Percentiles rank a stretch among this genome's conserved stretches.
phyloP scores from a whole-genome alignment of 257 asterid species.

The Capsicum chinense region DNA sequence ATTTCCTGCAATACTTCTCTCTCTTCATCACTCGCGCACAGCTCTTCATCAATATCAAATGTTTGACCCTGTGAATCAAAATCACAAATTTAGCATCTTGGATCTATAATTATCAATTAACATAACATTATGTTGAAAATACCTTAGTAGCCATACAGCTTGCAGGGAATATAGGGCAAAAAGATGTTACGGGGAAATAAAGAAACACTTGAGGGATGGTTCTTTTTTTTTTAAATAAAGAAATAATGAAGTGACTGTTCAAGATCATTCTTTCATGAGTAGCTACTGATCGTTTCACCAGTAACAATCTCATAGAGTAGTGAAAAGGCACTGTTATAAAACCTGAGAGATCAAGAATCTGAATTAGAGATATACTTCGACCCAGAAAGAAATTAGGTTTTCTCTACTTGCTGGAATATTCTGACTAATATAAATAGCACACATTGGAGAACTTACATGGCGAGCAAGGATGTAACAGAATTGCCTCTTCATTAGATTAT shows the following conservation, averaged over 20 bases:
- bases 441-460: constrained; percentile 62
- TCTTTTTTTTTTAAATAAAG: neutral
- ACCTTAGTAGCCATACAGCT: neutral
- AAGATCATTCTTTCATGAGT: constrained; percentile 1
- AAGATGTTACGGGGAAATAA: neutral
- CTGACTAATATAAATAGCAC: constrained; percentile 25
- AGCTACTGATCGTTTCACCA: constrained; percentile 4
- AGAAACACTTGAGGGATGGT: neutral
- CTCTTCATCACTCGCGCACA: constrained; percentile 58
- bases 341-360: constrained; percentile 20
- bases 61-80: constrained; percentile 60
- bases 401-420: neutral
- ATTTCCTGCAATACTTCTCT: constrained; percentile 78
- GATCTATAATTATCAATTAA: neutral
- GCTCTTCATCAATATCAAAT: constrained; percentile 69
- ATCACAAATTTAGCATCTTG: neutral
- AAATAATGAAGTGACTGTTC: constrained; percentile 10
- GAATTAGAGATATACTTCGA: constrained; percentile 19
- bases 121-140: neutral
- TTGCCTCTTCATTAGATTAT: constrained; percentile 64
- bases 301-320: constrained; percentile 13
- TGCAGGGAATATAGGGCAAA: neutral
- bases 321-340: neutral
- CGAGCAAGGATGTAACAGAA: constrained; percentile 90
- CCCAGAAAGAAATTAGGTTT: constrained; percentile 1